Evolutionary conservation across 768 basidiomycete genomes (phyloP).

Genomic region (Pleurotus sapidus): DNA sequence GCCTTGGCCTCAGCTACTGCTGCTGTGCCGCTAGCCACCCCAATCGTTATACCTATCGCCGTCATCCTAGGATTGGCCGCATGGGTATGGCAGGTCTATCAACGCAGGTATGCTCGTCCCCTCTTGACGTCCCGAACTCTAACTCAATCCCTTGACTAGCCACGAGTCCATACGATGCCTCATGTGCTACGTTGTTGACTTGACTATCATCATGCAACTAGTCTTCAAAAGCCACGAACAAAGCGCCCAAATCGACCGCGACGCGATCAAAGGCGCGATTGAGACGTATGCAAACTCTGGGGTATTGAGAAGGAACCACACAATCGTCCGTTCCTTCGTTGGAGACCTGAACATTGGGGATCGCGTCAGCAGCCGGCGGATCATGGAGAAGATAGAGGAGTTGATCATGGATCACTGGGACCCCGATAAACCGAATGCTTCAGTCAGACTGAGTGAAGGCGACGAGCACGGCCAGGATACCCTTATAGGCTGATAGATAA

Average conservation of each 20-base stretch:
- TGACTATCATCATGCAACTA: slow-evolving; percentile 1
- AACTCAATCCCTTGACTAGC: neutral
- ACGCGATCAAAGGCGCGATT: neutral
- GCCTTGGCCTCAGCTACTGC: slow-evolving; percentile 2
- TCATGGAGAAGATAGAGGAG: neutral
- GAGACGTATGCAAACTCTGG: neutral
- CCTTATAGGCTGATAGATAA: no score
- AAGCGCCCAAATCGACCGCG: neutral
- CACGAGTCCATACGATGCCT: slow-evolving; percentile 4
- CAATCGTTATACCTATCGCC: slow-evolving; percentile 18
- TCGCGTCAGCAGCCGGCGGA: neutral
- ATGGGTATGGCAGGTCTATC: slow-evolving; percentile 19
- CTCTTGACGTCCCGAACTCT: no score
- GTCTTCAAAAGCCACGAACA: neutral
- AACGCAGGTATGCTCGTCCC: neutral
- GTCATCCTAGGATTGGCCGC: slow-evolving; percentile 13
- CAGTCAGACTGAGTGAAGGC: no score
- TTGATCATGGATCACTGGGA: neutral
- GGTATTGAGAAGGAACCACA: neutral
- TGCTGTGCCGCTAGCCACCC: slow-evolving; percentile 14
- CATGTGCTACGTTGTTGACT: slow-evolving; percentile 1
- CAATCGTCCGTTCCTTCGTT: neutral
- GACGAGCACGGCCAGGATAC: no score
- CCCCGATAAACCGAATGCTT: neutral
- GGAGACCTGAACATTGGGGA: neutral